Evolutionary conservation across 2,329 filamentous ascomycete species (phyloP), one percentile per base, ranked within the genome.

Genomic region (Pseudogymnoascus sp.): DNA sequence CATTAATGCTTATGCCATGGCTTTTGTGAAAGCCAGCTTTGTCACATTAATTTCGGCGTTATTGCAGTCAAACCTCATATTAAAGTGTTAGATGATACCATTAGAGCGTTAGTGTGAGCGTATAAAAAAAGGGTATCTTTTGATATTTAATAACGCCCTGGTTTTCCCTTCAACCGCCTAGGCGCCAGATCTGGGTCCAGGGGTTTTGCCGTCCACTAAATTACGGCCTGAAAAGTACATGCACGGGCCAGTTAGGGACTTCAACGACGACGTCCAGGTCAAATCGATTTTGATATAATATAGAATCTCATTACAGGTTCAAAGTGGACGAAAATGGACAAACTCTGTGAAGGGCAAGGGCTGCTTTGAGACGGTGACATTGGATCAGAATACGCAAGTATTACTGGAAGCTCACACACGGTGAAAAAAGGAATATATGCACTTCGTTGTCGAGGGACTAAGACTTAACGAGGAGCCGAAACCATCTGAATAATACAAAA

Each of bases 161-260:
- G 3, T 10, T 52, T 33, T 52, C 45, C 26, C n/a, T 52, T 30
- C 45, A 4, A 8, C n/a, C 45, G 15, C 26, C 26, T 52, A 52
- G 26, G 9, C 45, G 45, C 45, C 26, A 2, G 18, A 52, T 52
- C 45, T 52, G 45, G 45, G 45, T 52, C 45, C 45, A 52, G 45
- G 45, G 45, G 45, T 52, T 39, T 48, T 52, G 45, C 45, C 45
- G 45, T 30, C 26, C 45, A 52, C 45, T 52, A 52, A 52, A 52
- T 12, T 52, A 19, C 15, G 12, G 15, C 45, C 15, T 52, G 23
- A 30, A 52, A 19, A 30, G 26, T 30, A 10, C 13, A n/a, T 52
- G 45, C 45, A 52, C 45, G 45, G 45, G 45, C 45, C 45, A 52
- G 26, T 15, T 18, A 52, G 26, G 45, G 45, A 52, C 18, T 52